Evolutionary conservation across 1,284 basidiomycete species (phyloP).

Genomic region (Ganoderma lingzhi): DNA sequence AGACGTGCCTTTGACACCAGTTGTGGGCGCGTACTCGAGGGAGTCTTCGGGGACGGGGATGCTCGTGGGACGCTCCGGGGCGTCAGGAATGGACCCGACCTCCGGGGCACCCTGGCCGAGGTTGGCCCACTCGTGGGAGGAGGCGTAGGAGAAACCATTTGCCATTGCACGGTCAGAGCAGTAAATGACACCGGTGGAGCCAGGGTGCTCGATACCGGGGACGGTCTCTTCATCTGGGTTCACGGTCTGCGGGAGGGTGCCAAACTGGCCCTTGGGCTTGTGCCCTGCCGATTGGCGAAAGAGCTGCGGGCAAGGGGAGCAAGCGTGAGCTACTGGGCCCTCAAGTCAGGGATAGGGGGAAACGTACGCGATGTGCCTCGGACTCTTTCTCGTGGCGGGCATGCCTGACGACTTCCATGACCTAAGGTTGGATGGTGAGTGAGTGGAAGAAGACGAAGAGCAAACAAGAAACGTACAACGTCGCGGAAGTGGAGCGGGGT

Average conservation of each 20-base stretch:
- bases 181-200: constrained; percentile 85
- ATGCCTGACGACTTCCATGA: constrained; percentile 47
- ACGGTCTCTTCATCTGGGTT: constrained; percentile 86
- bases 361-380: constrained; percentile 80
- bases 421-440: constrained; percentile 40
- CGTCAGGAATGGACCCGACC: constrained; percentile 84
- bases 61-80: constrained; percentile 68
- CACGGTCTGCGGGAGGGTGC: constrained; percentile 68
- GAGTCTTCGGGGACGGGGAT: constrained; percentile 77
- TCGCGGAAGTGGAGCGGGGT: constrained; percentile 38
- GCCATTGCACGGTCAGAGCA: constrained; percentile 90
- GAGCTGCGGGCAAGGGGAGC: constrained; percentile 52
- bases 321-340: not conserved
- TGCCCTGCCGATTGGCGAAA: constrained; percentile 78
- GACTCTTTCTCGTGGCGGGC: constrained; percentile 79
- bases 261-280: constrained; percentile 51
- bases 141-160: constrained; percentile 85
- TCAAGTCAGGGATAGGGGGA: not conserved
- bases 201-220: constrained; percentile 82
- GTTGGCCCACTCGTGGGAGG: constrained; percentile 86
- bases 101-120: constrained; percentile 91
- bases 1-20: constrained; percentile 81
- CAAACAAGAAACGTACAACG: constrained; percentile 26
- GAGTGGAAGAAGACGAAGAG: constrained; percentile 7
- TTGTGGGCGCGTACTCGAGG: constrained; percentile 93